A percentile compares a stretch with the other conserved stretches of the same genome.
Evolutionary conservation across 352 stramenopile species (phyloP).

Genomic region (Pythium utonaiense): DNA sequence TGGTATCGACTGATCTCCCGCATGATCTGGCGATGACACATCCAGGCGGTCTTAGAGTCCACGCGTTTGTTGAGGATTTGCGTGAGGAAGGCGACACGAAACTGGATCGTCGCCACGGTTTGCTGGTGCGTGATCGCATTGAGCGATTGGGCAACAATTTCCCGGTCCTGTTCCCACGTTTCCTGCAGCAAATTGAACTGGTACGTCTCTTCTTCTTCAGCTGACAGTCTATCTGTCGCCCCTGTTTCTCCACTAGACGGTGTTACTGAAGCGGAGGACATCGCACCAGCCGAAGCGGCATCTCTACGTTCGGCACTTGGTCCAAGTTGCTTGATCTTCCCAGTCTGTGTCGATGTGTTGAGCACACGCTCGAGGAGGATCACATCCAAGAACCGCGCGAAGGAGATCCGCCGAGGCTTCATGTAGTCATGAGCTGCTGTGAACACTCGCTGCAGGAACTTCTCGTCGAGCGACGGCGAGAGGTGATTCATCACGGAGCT

Average conservation of each 20-base stretch:
- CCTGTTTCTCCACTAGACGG: not conserved
- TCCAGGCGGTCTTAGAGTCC: constrained; percentile 76
- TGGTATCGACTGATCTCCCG: constrained; percentile 69
- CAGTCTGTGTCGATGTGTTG: constrained; percentile 21
- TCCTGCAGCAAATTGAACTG: constrained; percentile 71
- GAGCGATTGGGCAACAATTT: constrained; percentile 43
- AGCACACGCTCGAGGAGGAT: constrained; percentile 52
- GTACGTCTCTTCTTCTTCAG: constrained; percentile 65
- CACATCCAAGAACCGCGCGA: constrained; percentile 54
- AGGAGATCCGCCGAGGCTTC: constrained; percentile 60
- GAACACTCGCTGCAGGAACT: constrained; percentile 58
- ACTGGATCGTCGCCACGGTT: constrained; percentile 52
- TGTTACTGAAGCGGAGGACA: not conserved
- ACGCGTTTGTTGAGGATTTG: constrained; percentile 60
- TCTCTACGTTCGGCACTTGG: constrained; percentile 1
- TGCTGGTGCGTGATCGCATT: constrained; percentile 53
- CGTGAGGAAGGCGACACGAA: constrained; percentile 62
- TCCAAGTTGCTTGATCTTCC: constrained; percentile 7
- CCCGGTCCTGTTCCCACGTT: constrained; percentile 60
- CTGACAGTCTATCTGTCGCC: not conserved
- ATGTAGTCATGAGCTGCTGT: constrained; percentile 53
- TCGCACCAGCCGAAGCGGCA: not conserved
- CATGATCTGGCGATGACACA: constrained; percentile 78
- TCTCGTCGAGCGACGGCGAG: constrained; percentile 46
- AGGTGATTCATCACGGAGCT: constrained; percentile 54